Conservation (phyloP, 2,329 filamentous ascomycete genomes). For the Cercospora brassicicola region DNA sequence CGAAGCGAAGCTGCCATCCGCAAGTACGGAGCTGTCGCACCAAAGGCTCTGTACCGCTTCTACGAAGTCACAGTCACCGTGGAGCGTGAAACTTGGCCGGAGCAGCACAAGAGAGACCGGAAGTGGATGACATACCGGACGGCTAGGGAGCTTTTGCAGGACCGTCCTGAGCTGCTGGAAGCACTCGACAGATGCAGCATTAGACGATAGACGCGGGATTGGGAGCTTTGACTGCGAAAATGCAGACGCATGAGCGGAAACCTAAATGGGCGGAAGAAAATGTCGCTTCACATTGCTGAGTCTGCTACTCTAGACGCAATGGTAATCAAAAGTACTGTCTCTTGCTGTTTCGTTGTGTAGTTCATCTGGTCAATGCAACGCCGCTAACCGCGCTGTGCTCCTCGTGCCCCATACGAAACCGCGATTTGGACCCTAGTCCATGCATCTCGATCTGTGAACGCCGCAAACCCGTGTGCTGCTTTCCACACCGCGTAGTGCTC, state of each 20-base stretch:
- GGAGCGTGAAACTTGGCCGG: constrained; percentile 87
- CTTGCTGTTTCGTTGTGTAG: neutral
- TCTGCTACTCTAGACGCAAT: neutral
- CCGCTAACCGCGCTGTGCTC: neutral
- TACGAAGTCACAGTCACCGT: constrained; percentile 85
- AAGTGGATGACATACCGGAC: constrained; percentile 85
- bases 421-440: neutral
- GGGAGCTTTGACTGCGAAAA: neutral
- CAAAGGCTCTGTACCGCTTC: constrained; percentile 77
- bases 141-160: constrained; percentile 73
- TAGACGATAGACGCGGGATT: constrained; percentile 27
- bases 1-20: constrained; percentile 48
- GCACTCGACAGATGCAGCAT: constrained; percentile 72
- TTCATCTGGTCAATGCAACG: neutral
- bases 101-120: constrained; percentile 85
- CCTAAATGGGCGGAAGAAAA: constrained; percentile 19
- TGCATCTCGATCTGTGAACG: neutral
- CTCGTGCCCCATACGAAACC: neutral
- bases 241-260: neutral
- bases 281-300: constrained; percentile 20
- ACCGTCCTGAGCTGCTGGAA: constrained; percentile 82
- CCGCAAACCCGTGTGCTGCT: neutral
- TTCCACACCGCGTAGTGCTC: neutral
- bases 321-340: neutral
- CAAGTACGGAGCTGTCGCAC: constrained; percentile 52